phyloP scores from a whole-genome alignment of 1,139 yeast species.

The Eremothecium sinecaudum region DNA sequence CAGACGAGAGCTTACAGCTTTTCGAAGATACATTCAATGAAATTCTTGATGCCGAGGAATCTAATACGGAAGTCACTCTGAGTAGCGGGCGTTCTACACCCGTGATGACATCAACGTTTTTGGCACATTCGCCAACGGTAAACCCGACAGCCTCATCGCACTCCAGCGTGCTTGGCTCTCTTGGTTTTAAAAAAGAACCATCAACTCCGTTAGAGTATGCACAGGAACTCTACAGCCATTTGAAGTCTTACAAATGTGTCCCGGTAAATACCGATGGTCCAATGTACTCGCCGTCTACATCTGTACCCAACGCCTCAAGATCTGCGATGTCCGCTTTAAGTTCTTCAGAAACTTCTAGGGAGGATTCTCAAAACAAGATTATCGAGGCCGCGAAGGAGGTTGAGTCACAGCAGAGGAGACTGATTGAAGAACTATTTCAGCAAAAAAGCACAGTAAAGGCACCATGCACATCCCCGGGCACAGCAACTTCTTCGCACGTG shows the following conservation, averaged over 20 bases:
- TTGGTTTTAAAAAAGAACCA: slow-evolving; percentile 10
- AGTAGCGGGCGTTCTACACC: slow-evolving; percentile 4
- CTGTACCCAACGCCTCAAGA: slow-evolving; percentile 1
- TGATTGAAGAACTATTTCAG: slow-evolving; percentile 13
- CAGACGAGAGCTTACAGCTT: slow-evolving; percentile 14
- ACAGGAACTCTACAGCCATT: slow-evolving; percentile 23
- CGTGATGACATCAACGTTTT: neutral
- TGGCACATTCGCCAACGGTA: slow-evolving; percentile 1
- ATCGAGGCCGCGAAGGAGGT: slow-evolving; percentile 20
- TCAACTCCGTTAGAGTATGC: slow-evolving; percentile 26
- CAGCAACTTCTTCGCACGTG: neutral
- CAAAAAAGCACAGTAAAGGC: slow-evolving; percentile 1
- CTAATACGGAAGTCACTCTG: slow-evolving; percentile 1
- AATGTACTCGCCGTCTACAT: slow-evolving; percentile 4
- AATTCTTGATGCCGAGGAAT: slow-evolving; percentile 15
- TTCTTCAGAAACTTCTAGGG: no score
- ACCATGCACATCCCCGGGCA: slow-evolving; percentile 2
- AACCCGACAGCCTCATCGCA: neutral
- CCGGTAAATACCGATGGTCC: slow-evolving; percentile 22
- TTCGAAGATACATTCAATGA: slow-evolving; percentile 23
- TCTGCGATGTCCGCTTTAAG: slow-evolving; percentile 1
- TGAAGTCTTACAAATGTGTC: slow-evolving; percentile 25
- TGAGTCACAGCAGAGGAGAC: slow-evolving; percentile 19
- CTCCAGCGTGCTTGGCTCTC: neutral
- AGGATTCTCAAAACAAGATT: slow-evolving; percentile 7